These are phyloP conservation scores for Dactylellina sp. DNA, from an alignment of 2,329 filamentous ascomycete species.

Conservation along the genomic window DNA sequence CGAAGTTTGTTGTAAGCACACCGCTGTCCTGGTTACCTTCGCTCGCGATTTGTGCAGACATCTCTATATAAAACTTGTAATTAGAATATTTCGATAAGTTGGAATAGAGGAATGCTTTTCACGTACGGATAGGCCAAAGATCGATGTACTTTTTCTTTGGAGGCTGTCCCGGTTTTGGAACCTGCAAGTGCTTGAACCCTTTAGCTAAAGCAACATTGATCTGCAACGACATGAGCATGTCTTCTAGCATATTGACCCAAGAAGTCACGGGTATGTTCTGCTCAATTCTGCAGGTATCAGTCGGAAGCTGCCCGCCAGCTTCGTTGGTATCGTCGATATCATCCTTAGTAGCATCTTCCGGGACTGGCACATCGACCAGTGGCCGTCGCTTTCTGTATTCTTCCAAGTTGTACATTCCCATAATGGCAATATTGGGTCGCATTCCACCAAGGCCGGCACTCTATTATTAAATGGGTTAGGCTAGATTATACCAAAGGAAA, in stretches of 20 bases:
- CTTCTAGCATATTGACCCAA: conserved; percentile 86
- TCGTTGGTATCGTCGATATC: conserved; percentile 46
- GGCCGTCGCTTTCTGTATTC: conserved; percentile 75
- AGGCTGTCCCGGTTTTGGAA: conserved; percentile 69
- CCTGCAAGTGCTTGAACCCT: conserved; percentile 80
- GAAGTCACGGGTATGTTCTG: conserved; percentile 76
- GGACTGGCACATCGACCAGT: conserved; percentile 69
- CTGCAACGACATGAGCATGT: conserved; percentile 79
- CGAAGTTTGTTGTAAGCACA: conserved; percentile 86
- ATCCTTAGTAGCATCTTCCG: conserved; percentile 33
- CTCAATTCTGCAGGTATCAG: conserved; percentile 76
- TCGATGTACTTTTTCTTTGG: conserved; percentile 83
- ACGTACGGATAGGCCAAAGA: conserved; percentile 80
- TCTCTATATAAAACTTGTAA: conserved; percentile 66
- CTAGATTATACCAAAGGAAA: neutral
- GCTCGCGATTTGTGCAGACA: conserved; percentile 82
- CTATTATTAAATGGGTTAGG: neutral
- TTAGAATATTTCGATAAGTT: neutral
- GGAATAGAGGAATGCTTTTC: neutral
- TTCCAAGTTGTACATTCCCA: conserved; percentile 83
- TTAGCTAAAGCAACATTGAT: conserved; percentile 88
- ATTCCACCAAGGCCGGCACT: conserved; percentile 82
- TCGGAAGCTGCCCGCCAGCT: conserved; percentile 71
- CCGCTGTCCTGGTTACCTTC: conserved; percentile 60
- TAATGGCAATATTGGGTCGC: conserved; percentile 86